Base-by-base conservation (phyloP, 2,329 filamentous ascomycete species). In the Ophiocordyceps sinensis region DNA sequence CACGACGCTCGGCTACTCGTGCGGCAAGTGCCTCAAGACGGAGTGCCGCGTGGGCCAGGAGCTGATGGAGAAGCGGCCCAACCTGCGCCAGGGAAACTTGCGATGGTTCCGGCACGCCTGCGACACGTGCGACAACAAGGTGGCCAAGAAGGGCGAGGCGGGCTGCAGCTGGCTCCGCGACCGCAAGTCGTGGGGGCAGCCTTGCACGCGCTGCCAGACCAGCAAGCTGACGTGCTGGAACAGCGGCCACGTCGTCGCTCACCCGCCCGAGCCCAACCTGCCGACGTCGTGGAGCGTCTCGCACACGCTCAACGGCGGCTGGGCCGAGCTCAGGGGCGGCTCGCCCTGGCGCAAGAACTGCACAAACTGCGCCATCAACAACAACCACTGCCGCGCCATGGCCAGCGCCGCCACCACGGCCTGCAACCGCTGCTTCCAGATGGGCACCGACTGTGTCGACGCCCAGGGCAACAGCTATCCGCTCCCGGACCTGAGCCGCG, bases 391-490 rank as follows among this genome's bases (percentile, higher is more conserved):
- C 32, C 47, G 49, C 0, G 47, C 45, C 5, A 23, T 48, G 29
- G 44, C 44, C 5, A 26, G 28, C n/a, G 15, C 32, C 1, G 45
- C 46, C 14, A 29, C 26, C 5, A 45, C 44, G 35, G 48, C 53
- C 29, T 56, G 54, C 40, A 44, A 46, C 34, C 47, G 49, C 26
- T 61, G 58, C 42, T 48, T 51, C 10, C 49, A 55, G 40, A 42
- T 55, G 28, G 58, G 58, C 12, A 47, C 61, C 36, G 51, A 54
- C 39, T 61, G 59, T 31, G 5, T 49, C 12, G 43, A 45, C 29
- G 19, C 17, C 28, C 19, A 36, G 21, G 38, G 28, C 4, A 35
- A 41, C 8, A 26, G 30, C 3, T 55, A 49, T 36, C 50, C 53
- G n/a, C 42, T 59, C 15, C 51, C 51, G 28, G 49, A 55, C 42